These are phyloP conservation scores for Gossypium aridum DNA, from an alignment of 441 rosid species.

Conservation along the genomic window DNA sequence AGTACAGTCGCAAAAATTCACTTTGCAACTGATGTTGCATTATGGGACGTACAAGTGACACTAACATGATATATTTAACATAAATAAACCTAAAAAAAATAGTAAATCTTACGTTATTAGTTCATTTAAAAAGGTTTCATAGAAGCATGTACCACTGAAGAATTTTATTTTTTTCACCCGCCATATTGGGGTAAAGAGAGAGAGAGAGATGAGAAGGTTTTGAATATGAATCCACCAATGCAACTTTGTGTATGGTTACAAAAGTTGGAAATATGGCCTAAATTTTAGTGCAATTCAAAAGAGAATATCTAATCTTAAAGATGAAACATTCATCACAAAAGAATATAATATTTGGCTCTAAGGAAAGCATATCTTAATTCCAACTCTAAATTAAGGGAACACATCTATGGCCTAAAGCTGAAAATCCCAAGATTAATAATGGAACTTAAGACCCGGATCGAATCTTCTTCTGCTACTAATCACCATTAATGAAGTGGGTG, in stretches of 20 bases:
- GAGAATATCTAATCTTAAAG: slow-evolving; percentile 43
- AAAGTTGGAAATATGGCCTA: slow-evolving; percentile 50
- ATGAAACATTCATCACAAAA: slow-evolving; percentile 29
- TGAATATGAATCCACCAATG: slow-evolving; percentile 30
- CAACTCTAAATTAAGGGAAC: slow-evolving; percentile 57
- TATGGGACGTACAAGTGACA: no score
- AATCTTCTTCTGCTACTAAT: slow-evolving; percentile 65
- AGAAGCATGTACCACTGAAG: neutral
- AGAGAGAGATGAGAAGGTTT: slow-evolving; percentile 8
- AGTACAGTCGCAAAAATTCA: no score
- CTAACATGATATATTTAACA: no score
- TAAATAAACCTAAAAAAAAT: no score
- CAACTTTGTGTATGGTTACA: slow-evolving; percentile 48
- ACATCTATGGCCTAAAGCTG: slow-evolving; percentile 21
- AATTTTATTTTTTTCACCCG: neutral
- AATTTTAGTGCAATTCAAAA: slow-evolving; percentile 33
- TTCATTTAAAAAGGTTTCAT: neutral
- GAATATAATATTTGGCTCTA: slow-evolving; percentile 51
- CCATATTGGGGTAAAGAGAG: neutral
- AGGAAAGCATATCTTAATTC: slow-evolving; percentile 78
- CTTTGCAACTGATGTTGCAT: no score
- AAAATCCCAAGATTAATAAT: slow-evolving; percentile 36
- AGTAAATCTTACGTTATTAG: neutral
- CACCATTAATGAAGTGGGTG: slow-evolving; percentile 69
- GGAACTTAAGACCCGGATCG: slow-evolving; percentile 35